These are phyloP conservation scores for Cubamyces lactineus DNA, from an alignment of 768 basidiomycete species.

Conservation along the genomic window DNA sequence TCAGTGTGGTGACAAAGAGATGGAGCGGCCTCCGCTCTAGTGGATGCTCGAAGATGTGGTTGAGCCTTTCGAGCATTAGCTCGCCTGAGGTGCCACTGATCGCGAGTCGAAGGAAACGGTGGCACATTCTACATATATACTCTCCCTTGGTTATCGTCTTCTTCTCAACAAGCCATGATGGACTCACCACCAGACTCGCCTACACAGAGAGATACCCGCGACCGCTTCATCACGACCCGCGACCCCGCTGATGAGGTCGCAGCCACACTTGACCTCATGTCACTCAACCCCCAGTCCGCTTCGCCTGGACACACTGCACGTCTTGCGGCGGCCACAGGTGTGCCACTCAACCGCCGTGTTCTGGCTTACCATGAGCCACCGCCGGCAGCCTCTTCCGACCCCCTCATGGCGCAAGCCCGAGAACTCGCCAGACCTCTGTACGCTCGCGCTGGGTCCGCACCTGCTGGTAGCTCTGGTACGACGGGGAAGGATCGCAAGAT, in stretches of 20 bases:
- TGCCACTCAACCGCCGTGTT: slow-evolving; percentile 79
- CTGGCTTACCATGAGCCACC: slow-evolving; percentile 90
- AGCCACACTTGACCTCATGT: slow-evolving; percentile 66
- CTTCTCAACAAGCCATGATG: slow-evolving; percentile 7
- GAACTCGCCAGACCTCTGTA: slow-evolving; percentile 78
- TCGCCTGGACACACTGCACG: slow-evolving; percentile 83
- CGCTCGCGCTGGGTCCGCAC: slow-evolving; percentile 63
- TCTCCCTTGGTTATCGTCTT: neutral
- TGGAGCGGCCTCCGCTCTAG: too few relatives aligned
- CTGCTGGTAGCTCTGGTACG: slow-evolving; percentile 60
- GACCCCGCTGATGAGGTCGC: slow-evolving; percentile 57
- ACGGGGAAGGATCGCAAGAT: slow-evolving; percentile 80
- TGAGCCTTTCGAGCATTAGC: too few relatives aligned
- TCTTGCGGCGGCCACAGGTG: slow-evolving; percentile 73
- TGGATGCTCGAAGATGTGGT: too few relatives aligned
- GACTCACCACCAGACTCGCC: slow-evolving; percentile 16
- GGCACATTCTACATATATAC: neutral
- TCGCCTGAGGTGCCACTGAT: too few relatives aligned
- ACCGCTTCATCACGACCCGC: slow-evolving; percentile 73
- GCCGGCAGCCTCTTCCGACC: slow-evolving; percentile 75
- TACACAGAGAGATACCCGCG: slow-evolving; percentile 55
- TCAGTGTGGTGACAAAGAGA: too few relatives aligned
- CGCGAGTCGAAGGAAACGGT: too few relatives aligned
- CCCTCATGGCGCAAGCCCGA: slow-evolving; percentile 73
- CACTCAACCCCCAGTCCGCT: slow-evolving; percentile 56